Conservation (phyloP, 176 grass and related monocot species). For the Poa annua region DNA sequence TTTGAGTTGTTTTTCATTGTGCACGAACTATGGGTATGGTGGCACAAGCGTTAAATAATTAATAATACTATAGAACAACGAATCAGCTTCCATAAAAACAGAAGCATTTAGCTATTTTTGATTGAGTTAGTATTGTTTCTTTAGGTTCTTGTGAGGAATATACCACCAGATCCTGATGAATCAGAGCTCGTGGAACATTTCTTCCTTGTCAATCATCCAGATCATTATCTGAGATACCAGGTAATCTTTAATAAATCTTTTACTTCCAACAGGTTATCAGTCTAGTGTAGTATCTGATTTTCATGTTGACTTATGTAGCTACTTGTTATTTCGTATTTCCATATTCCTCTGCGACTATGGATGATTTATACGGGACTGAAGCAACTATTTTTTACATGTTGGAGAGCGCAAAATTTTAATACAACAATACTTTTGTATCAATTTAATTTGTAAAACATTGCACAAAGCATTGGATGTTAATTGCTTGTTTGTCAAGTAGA, state of each 20-base stretch:
- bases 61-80: background rate
- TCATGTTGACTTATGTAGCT: background rate
- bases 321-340: background rate
- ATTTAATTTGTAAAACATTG: background rate
- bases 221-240: slow-evolving; percentile 91
- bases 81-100: background rate
- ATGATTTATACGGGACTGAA: background rate
- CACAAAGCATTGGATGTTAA: background rate
- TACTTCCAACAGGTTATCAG: slow-evolving; percentile 26
- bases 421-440: background rate
- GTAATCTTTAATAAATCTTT: slow-evolving; percentile 43
- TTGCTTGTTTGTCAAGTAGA: slow-evolving; percentile 1
- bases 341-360: background rate
- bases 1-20: background rate
- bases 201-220: slow-evolving; percentile 97
- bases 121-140: slow-evolving; percentile 37
- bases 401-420: background rate
- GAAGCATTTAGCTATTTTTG: background rate
- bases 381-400: background rate
- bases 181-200: too few species aligned
- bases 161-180: slow-evolving; percentile 88
- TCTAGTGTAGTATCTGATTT: background rate
- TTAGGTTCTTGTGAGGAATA: slow-evolving; percentile 91
- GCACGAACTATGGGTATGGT: background rate
- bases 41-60: background rate